A percentile compares a stretch with the other conserved stretches of the same genome.
Conservation (phyloP, 1,139 yeast species). For the Suhomyces wounanorum region DNA sequence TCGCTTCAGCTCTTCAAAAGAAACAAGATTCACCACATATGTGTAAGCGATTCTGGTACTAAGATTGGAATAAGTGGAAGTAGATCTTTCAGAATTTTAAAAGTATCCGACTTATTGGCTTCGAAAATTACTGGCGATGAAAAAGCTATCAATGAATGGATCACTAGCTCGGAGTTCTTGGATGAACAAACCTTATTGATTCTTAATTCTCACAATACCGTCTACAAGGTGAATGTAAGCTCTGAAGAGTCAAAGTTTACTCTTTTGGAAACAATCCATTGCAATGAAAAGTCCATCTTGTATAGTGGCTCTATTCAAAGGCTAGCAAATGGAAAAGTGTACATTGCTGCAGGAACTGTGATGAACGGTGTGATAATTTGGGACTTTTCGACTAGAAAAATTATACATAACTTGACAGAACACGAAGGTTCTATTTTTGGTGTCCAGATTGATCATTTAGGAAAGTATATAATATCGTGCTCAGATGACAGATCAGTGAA, state of each 20-base stretch:
- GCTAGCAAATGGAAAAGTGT: constrained; percentile 38
- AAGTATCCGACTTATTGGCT: constrained; percentile 3
- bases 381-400: constrained; percentile 51
- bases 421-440: constrained; percentile 94
- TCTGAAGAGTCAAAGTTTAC: constrained; percentile 14
- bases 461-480: constrained; percentile 67
- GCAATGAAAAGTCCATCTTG: constrained; percentile 77
- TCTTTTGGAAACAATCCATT: constrained; percentile 46
- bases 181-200: constrained; percentile 44
- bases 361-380: constrained; percentile 85
- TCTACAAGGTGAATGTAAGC: constrained; percentile 48
- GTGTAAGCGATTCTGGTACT: constrained; percentile 31
- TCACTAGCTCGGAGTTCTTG: constrained; percentile 57
- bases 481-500: constrained; percentile 92
- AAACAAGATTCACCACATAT: constrained; percentile 80
- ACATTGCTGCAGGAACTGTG: constrained; percentile 88
- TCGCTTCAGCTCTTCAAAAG: constrained; percentile 56
- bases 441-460: constrained; percentile 61
- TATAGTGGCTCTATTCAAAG: constrained; percentile 80
- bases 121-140: constrained; percentile 31
- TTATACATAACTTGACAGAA: constrained; percentile 59
- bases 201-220: constrained; percentile 80
- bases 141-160: constrained; percentile 73
- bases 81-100: constrained; percentile 58
- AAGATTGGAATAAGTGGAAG: constrained; percentile 67